These are phyloP conservation scores for Termitomyces titanicus DNA, from an alignment of 768 basidiomycete species.

Conservation along the genomic window DNA sequence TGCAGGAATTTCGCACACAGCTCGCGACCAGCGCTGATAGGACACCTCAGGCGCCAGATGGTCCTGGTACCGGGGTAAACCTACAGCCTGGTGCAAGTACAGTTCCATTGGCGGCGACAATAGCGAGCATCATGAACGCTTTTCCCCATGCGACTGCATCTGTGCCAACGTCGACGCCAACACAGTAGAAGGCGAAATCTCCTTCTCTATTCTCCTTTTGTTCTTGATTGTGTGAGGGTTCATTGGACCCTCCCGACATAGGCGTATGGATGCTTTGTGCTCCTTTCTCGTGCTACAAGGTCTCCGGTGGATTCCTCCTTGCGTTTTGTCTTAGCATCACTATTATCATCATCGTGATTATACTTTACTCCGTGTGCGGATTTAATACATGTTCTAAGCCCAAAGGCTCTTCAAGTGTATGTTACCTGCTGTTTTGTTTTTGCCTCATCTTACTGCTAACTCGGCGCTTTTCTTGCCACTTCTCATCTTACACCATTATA, in stretches of 20 bases:
- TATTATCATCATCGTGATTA: background rate
- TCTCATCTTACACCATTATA: background rate
- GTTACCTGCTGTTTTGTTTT: background rate
- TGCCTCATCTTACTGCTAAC: conserved; percentile 1
- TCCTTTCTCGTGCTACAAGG: background rate
- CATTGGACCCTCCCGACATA: background rate
- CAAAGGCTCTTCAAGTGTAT: background rate
- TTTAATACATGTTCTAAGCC: background rate
- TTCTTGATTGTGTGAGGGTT: background rate
- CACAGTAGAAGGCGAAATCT: conserved; percentile 3
- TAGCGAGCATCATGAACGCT: conserved; percentile 73
- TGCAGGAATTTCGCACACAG: conserved; percentile 9
- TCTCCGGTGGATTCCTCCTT: background rate
- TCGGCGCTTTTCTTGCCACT: background rate
- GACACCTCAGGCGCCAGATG: conserved; percentile 3
- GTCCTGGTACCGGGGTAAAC: background rate
- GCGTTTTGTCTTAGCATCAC: background rate
- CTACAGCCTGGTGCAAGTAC: conserved; percentile 17
- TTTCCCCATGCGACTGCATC: conserved; percentile 36
- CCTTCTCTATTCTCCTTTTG: background rate
- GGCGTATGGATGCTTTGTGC: background rate
- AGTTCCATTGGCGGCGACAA: conserved; percentile 44
- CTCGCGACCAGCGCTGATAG: conserved; percentile 2
- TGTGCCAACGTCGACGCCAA: conserved; percentile 6
- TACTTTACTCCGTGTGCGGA: background rate